A percentile compares a stretch with the other conserved stretches of the same genome.
phyloP scores from a whole-genome alignment of 2,329 filamentous ascomycete species.

The Penicillium psychrosexuale region DNA sequence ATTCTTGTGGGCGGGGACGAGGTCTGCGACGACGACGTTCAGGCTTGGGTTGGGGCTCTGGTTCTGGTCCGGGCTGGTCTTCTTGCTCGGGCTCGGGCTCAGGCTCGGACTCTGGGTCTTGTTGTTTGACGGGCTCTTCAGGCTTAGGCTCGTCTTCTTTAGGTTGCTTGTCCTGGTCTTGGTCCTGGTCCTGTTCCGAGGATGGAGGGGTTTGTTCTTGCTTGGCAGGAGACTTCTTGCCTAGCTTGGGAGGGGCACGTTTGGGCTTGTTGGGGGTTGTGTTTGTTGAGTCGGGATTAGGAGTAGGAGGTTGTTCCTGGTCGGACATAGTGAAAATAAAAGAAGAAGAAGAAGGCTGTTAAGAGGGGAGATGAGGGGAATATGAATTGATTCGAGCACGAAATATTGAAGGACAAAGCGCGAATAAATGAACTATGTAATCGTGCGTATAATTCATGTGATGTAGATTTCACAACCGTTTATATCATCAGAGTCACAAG shows the following conservation, averaged over 20 bases:
- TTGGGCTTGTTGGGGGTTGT: constrained; percentile 27
- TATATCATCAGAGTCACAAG: constrained; percentile 18
- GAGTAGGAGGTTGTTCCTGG: constrained; percentile 22
- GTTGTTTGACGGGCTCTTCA: constrained; percentile 6
- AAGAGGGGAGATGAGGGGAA: constrained; percentile 15
- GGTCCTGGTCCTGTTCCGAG: constrained; percentile 22
- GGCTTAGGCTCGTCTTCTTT: constrained; percentile 15
- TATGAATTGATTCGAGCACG: constrained; percentile 23
- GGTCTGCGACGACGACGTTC: constrained; percentile 35
- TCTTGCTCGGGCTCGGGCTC: constrained; percentile 28
- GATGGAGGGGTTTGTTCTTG: constrained; percentile 27
- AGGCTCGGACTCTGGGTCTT: constrained; percentile 24
- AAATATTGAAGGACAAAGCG: constrained; percentile 18
- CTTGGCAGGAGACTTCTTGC: constrained; percentile 28
- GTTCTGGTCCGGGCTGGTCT: constrained; percentile 20
- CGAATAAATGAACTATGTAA: constrained; percentile 13
- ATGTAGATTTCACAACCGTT: constrained; percentile 17
- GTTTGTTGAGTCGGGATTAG: constrained; percentile 17
- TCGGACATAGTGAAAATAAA: constrained; percentile 31
- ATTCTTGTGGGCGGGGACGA: constrained; percentile 28
- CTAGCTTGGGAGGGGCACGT: constrained; percentile 30
- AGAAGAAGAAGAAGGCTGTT: constrained; percentile 15
- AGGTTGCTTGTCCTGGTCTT: constrained; percentile 14
- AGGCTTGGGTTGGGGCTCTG: constrained; percentile 46
- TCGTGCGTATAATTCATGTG: constrained; percentile 15